Percentiles rank a stretch among this genome's conserved stretches.
phyloP scores from a whole-genome alignment of 78 protist genomes.

The Bigelowiella natans region DNA sequence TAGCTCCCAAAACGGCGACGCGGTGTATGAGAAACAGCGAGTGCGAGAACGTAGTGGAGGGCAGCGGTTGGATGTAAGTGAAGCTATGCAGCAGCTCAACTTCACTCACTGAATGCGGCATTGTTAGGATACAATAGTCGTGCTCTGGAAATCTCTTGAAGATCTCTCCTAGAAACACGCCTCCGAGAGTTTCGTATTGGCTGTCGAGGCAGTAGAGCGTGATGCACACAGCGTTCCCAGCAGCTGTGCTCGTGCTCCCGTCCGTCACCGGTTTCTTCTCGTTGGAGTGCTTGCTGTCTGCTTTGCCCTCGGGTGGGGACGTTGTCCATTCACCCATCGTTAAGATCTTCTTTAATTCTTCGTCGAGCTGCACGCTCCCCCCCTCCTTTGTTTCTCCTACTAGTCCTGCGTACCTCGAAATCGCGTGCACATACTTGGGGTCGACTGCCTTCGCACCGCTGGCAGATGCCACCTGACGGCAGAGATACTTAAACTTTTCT shows the following conservation, averaged over 20 bases:
- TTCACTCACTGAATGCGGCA: slow-evolving; percentile 19
- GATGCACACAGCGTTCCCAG: background rate
- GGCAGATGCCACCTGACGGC: too few species aligned
- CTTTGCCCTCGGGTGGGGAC: background rate
- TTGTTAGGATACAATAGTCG: background rate
- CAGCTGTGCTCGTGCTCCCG: background rate
- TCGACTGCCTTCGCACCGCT: too few species aligned
- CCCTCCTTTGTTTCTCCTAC: background rate
- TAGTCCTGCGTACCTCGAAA: too few species aligned
- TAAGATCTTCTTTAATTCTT: background rate
- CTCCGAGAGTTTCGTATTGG: background rate
- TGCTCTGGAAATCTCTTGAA: background rate
- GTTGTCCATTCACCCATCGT: background rate
- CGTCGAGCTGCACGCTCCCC: background rate
- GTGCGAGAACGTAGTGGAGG: background rate
- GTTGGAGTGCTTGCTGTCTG: background rate
- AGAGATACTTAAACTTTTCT: too few species aligned
- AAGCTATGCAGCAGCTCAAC: background rate
- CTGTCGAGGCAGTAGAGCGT: slow-evolving; percentile 22
- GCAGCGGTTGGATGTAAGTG: background rate
- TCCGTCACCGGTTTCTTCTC: background rate
- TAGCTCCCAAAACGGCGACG: background rate
- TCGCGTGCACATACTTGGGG: too few species aligned
- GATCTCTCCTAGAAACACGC: background rate
- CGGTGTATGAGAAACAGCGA: slow-evolving; percentile 17